A percentile compares a stretch with the other conserved stretches of the same genome.
Conservation (phyloP, 192 early-diverging fungal species). For the Mortierella claussenii region DNA sequence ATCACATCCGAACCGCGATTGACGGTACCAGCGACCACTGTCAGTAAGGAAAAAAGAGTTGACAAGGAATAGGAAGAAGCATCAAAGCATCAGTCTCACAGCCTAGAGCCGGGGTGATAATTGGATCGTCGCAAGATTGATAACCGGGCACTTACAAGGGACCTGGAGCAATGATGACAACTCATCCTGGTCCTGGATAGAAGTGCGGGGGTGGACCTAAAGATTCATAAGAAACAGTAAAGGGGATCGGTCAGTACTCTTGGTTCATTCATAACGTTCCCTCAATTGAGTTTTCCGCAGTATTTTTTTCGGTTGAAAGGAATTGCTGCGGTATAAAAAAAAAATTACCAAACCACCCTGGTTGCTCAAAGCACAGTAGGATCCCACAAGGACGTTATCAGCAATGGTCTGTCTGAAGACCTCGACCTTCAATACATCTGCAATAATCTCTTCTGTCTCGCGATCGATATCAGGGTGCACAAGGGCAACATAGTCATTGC, state of each 20-base stretch:
- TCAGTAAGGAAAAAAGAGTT: conserved; percentile 56
- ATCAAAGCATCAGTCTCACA: no score
- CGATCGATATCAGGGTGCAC: conserved; percentile 98
- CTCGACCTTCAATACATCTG: conserved; percentile 97
- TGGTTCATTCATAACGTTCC: no score
- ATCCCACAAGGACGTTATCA: conserved; percentile 96
- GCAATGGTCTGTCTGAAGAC: conserved; percentile 99
- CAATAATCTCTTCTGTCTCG: conserved; percentile 99
- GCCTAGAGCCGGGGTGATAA: no score
- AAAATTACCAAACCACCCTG: conserved; percentile 89
- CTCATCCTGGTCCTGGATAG: conserved; percentile 98
- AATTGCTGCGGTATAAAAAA: no score
- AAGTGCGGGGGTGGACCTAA: conserved; percentile 86
- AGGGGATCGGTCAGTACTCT: no score
- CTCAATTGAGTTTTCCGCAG: no score
- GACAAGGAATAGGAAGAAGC: conserved; percentile 75
- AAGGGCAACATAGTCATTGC: conserved; percentile 99
- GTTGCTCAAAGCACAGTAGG: conserved; percentile 96
- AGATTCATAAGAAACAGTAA: not conserved
- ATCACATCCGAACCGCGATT: conserved; percentile 99
- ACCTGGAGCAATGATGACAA: conserved; percentile 96
- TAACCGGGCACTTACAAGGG: conserved; percentile 74
- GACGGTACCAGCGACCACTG: conserved; percentile 88
- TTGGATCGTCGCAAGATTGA: no score
- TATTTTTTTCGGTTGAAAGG: no score